Base-by-base conservation (phyloP, 2,329 filamentous ascomycete species). In the Amauroascus niger region DNA sequence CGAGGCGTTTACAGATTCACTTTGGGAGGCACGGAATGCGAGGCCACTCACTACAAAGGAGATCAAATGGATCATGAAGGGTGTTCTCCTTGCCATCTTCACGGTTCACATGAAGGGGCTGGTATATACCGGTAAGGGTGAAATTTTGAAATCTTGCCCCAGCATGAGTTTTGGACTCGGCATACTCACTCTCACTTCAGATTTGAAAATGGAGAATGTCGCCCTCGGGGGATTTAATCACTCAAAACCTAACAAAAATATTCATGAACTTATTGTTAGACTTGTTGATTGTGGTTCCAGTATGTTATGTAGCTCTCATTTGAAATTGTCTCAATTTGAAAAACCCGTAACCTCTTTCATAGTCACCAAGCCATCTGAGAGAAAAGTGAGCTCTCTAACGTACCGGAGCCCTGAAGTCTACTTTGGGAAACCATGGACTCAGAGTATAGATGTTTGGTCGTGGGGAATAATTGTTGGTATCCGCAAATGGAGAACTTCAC, bases 141-240 rank as follows among this genome's bases (percentile, higher is more conserved):
- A 4, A 35, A 35, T 14, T 7, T 3, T 35, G 33, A 35, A 35
- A 35, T 35, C 6, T 14, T 6, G 9, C n/a, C 14, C 14, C 6
- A 39, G n/a, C 33, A 7, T 14, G 33, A 6, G 33, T 18, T 39
- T 7, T 18, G 4, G 14, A 18, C 14, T 5, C 14, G n/a, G 9
- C 14, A 5, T 44, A 46, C 16, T 54, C 22, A 40, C 33, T 18
- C 18, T 41, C n/a, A 18, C 30, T 45, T 49, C 24, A 59, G 57
- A 59, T 54, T 24, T 59, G 32, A 60, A 58, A 22, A 60, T 59
- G 59, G 59, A 59, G 46, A 60, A 60, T 53, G 39, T 59, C 35
- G 44, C 33, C 6, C 14, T 60, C 2, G 32, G 37, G 2, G 54
- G 56, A 13, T 58, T 59, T 39, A 49, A 59, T 45, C 40, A 49